Evolutionary conservation across 176 grass and related monocot genomes (phyloP), one percentile per base, ranked within the genome.

Genomic region (Hsuehochloa calcarea): DNA sequence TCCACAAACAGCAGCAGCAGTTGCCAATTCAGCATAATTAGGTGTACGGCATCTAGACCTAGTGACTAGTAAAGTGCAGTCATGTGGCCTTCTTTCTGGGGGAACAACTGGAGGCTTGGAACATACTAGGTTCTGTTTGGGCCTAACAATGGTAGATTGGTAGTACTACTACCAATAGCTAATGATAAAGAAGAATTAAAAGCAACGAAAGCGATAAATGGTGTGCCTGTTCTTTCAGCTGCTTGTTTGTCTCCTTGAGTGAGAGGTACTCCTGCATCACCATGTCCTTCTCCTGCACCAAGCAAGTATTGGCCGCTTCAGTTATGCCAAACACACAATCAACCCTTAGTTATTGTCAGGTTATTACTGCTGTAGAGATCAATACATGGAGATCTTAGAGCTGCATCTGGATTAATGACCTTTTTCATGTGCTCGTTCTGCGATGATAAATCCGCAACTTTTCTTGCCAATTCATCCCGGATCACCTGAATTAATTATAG

Each of bases 221-320:
- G 40, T 73, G 70, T 80, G 91, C 96, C 93, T 99, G 96, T 78
- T 94, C 82, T 80, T 99, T 96, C 20, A 99, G 88, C 81, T 85
- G 88, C 70, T 83, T 85, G 79, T 99, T 99, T 17, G 69, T 85
- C 62, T 96, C 91, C 85, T 88, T 94, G 68, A 99, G 84, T 6
- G 91, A 86, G 12, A 94, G 74, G 59, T 88, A 92, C 74, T 99
- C 88, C 86, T 96, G 74, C 81, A 86, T 78, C 70, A 80, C 93
- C 84, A 79, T 55, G 70, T 91, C 96, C 81, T 92, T 99, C 86
- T 96, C 92, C 96, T 99, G 79, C 75, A 82, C 5, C 41, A 68
- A 60, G 34, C 61, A 67, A 69, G 45, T 43, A 65, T 23, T 20
- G 52, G 13, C 5, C 25, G 26, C 61, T 34, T 34, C 61, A 64